Base-by-base conservation (phyloP, 164 flowering plant genomes). In the Amborella trichopoda region DNA sequence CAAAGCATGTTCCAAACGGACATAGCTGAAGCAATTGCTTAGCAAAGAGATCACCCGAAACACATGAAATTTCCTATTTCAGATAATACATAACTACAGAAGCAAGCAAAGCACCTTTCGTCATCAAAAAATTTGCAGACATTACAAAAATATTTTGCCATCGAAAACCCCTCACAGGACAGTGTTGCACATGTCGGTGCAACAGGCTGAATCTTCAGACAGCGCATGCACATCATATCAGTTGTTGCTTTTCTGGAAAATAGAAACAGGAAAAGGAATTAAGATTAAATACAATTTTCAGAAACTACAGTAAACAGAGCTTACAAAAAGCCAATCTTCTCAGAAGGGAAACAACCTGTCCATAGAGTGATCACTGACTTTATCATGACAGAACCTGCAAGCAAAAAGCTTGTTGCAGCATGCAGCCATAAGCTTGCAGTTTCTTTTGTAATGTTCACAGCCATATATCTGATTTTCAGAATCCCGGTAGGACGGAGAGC, bases 101-200 rank as follows among this genome's bases (percentile, higher is more conserved):
- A n/a, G n/a, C n/a, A n/a, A n/a, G n/a, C n/a, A n/a, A n/a, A n/a
- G n/a, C 65, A 86, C 98, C 98, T 78, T 62, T 86, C 94, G 69
- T 83, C 98, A 66, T 90, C 98, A 66, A 86, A 90, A 69, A 90
- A 78, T 65, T 90, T 90, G 74, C 98, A 90, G 44, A 81, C 75
- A 18, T 48, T 66, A 66, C 98, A 90, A 36, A 78, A 86, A 59
- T 90, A 90, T 34, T 83, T 81, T 37, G 94, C 88, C 98, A 90
- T 86, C 40, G 66, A 61, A 46, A 81, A 34, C 40, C 82, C 94
- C 56, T 55, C 58, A 62, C 98, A 90, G 28, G 98, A 78, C 32
- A 91, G 84, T 16, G 95, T 79, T 11, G 56, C 62, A 68, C 98
- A 90, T 52, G 59, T 27, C 26, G 89, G 86, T 34, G 95, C 98